A percentile compares a stretch with the other conserved stretches of the same genome.
These are phyloP conservation scores for Penicillium mononematosum DNA, from an alignment of 495 filamentous ascomycete genomes.

Conservation along the genomic window DNA sequence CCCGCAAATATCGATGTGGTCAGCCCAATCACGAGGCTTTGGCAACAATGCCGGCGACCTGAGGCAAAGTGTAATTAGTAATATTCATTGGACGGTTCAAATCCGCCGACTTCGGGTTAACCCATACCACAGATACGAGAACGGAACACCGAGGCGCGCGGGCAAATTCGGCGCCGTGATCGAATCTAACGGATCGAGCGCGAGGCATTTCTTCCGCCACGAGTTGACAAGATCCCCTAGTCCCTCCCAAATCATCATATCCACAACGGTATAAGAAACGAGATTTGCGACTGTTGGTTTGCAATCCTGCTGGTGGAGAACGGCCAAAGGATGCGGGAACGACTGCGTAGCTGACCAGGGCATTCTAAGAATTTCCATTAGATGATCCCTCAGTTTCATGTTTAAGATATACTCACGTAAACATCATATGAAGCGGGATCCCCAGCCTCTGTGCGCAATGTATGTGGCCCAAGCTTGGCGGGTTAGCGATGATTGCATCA, in stretches of 20 bases:
- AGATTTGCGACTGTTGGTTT: slow-evolving; percentile 65
- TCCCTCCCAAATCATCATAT: slow-evolving; percentile 83
- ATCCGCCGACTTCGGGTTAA: neutral
- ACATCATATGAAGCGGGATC: slow-evolving; percentile 80
- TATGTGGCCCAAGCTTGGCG: slow-evolving; percentile 77
- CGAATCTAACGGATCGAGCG: slow-evolving; percentile 63
- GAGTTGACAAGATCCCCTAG: slow-evolving; percentile 75
- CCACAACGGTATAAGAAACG: slow-evolving; percentile 71
- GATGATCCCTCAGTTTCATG: neutral
- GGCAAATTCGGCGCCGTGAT: slow-evolving; percentile 68
- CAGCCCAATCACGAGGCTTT: slow-evolving; percentile 73
- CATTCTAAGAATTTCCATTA: slow-evolving; percentile 47
- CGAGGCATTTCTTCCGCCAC: slow-evolving; percentile 63
- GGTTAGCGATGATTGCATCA: slow-evolving; percentile 82
- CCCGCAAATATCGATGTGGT: slow-evolving; percentile 68
- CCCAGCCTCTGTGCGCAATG: slow-evolving; percentile 79
- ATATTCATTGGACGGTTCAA: neutral
- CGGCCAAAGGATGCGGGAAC: slow-evolving; percentile 57
- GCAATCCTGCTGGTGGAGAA: slow-evolving; percentile 50
- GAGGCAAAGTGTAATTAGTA: neutral
- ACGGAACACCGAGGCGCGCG: slow-evolving; percentile 65
- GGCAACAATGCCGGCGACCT: slow-evolving; percentile 75
- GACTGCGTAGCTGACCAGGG: slow-evolving; percentile 56
- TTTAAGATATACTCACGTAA: slow-evolving; percentile 54
- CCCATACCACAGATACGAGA: slow-evolving; percentile 70